phyloP scores from a whole-genome alignment of 352 stramenopile species.

The Phytophthora syringae region DNA sequence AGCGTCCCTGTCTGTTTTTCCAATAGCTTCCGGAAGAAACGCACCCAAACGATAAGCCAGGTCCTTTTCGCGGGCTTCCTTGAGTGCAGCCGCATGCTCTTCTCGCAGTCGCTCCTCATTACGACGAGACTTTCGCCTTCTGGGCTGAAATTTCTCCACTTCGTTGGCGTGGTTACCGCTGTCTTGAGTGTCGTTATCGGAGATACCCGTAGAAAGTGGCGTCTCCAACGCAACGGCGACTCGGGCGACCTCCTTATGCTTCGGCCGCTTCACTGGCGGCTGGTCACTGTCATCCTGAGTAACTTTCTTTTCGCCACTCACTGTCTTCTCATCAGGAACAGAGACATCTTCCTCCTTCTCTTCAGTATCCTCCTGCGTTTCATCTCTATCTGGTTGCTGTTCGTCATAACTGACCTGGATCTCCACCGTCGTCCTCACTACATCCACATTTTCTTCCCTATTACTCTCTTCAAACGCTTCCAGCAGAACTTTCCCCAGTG shows the following conservation, averaged over 20 bases:
- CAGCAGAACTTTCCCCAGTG: slow-evolving; percentile 63
- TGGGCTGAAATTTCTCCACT: slow-evolving; percentile 31
- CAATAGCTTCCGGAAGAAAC: slow-evolving; percentile 41
- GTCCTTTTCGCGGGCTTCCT: slow-evolving; percentile 65
- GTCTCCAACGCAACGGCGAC: slow-evolving; percentile 16
- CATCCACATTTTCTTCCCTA: slow-evolving; percentile 29
- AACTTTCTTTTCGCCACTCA: neutral
- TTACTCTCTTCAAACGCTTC: slow-evolving; percentile 68
- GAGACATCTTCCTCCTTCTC: neutral
- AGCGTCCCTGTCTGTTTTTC: slow-evolving; percentile 9
- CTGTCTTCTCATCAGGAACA: neutral
- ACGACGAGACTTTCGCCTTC: slow-evolving; percentile 66
- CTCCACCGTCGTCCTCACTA: slow-evolving; percentile 26
- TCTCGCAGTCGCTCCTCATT: slow-evolving; percentile 72
- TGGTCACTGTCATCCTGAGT: slow-evolving; percentile 6
- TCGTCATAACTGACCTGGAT: slow-evolving; percentile 23
- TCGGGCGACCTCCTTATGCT: slow-evolving; percentile 15
- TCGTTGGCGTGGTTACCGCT: slow-evolving; percentile 36
- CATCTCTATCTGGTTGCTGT: neutral
- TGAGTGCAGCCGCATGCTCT: slow-evolving; percentile 71
- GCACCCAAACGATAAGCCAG: slow-evolving; percentile 55
- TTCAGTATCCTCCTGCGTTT: slow-evolving; percentile 3
- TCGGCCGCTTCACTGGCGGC: slow-evolving; percentile 21
- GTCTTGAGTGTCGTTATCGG: slow-evolving; percentile 59
- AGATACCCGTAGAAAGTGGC: slow-evolving; percentile 13